These are phyloP conservation scores for Gracilariopsis chorda DNA, from an alignment of 23 red algal genomes.

Conservation along the genomic window DNA sequence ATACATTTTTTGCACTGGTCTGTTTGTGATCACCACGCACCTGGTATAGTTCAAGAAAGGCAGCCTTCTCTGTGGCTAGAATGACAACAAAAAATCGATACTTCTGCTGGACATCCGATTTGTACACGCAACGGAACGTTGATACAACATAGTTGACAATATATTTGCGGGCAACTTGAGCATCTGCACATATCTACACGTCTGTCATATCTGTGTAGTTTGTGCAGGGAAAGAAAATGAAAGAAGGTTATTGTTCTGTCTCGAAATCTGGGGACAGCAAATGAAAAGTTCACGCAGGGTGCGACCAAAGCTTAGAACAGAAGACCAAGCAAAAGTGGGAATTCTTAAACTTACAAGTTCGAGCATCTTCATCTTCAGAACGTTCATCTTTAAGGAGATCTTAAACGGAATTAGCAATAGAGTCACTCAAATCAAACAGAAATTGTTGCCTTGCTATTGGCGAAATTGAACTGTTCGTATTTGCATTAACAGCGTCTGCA, in stretches of 20 bases:
- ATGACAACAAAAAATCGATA: not conserved
- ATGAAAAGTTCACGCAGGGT: too few relatives aligned
- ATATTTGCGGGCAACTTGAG: not conserved
- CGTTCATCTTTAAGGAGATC: not conserved
- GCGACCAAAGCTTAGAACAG: too few relatives aligned
- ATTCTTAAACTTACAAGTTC: not conserved
- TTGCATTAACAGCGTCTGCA: not conserved
- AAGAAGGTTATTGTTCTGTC: too few relatives aligned
- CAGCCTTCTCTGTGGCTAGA: slow-evolving; percentile 5
- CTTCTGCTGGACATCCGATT: not conserved
- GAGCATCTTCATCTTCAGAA: not conserved
- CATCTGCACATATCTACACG: not conserved
- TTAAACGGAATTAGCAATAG: not conserved
- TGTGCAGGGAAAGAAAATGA: too few relatives aligned
- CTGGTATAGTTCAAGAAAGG: not conserved
- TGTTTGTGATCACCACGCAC: not conserved
- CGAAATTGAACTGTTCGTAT: not conserved
- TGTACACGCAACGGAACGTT: not conserved
- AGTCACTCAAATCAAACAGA: not conserved
- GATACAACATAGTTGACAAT: not conserved
- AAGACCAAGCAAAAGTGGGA: not conserved
- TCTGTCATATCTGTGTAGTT: not conserved
- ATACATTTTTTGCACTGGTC: not conserved
- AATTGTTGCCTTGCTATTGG: not conserved
- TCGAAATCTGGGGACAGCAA: too few relatives aligned